Evolutionary conservation across 805 yeast species (phyloP), one percentile per base, ranked within the genome.

Genomic region (Metschnikowia koreensis): DNA sequence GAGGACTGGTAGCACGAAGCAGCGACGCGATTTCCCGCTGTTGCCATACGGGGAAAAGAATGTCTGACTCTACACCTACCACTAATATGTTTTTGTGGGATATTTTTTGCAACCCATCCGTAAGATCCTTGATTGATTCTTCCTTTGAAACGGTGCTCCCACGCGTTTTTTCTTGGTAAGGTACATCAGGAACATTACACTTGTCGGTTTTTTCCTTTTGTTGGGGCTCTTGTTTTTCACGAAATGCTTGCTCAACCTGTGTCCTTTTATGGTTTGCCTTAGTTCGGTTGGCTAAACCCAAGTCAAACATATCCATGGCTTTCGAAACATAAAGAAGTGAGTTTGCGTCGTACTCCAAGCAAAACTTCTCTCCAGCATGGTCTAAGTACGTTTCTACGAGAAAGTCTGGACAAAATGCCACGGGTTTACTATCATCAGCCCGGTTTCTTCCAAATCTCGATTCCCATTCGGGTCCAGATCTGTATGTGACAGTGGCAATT

Each of bases 401-500:
- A 66, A 90, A 92, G 64, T 92, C 97, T 0, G 97, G 96, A 67
- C 97, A 92, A 33, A 92, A 73, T 0, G 96, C 96, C 2, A 97
- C 97, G 12, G 86, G 81, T 54, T 75, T 76, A 1, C 82, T 72
- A 16, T 90, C 93, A 64, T 89, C 91, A 0, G 96, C 86, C 54
- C 97, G 76, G 60, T 87, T 89, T 50, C 96, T 81, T 4, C 97
- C 97, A 66, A 92, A 92, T 53, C 97, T 74, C 55, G 84, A 82
- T 67, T 92, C 97, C 97, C 97, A 92, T 69, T 92, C 97, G 1
- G 97, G 97, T 2, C 97, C 97, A 1, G 96, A 89, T 59, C 97
- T 77, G 67, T 92, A 92, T 0, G 97, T 90, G 50, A 92, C 89
- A 0, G 97, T 92, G 33, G 97, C 97, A 45, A 92, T 89, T 67